Percentiles rank a stretch among this genome's conserved stretches.
These are phyloP conservation scores for Lipomyces chichibuensis DNA, from an alignment of 805 yeast genomes.

Conservation along the genomic window DNA sequence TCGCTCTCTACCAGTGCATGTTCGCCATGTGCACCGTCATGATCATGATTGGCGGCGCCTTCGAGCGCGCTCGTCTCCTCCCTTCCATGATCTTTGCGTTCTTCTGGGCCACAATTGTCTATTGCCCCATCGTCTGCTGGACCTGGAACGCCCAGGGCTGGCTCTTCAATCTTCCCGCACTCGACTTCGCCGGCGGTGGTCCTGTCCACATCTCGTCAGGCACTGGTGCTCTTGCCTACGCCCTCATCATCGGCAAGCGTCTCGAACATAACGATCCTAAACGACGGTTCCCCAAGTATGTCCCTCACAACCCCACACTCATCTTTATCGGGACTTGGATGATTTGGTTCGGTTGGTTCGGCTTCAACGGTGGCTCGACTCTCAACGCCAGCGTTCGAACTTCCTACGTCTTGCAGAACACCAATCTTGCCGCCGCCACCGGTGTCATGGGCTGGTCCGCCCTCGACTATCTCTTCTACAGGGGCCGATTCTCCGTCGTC, in stretches of 20 bases:
- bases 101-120: conserved; percentile 92
- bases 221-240: conserved; percentile 91
- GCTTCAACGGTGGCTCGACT: conserved; percentile 97
- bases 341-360: conserved; percentile 99
- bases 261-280: conserved; percentile 47
- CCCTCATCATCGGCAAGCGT: conserved; percentile 90
- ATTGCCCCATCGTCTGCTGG: conserved; percentile 96
- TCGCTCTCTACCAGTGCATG: conserved; percentile 93
- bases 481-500: conserved; percentile 77
- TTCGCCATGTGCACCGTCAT: conserved; percentile 92
- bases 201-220: conserved; percentile 97
- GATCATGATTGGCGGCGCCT: conserved; percentile 96
- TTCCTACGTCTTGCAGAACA: conserved; percentile 90
- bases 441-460: conserved; percentile 96
- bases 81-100: conserved; percentile 96
- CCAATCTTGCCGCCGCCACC: conserved; percentile 88
- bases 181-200: conserved; percentile 98
- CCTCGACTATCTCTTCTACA: conserved; percentile 70
- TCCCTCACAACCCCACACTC: conserved; percentile 86
- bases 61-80: conserved; percentile 93
- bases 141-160: conserved; percentile 96
- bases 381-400: conserved; percentile 93
- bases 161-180: conserved; percentile 78
- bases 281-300: conserved; percentile 22
- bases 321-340: conserved; percentile 91